Evolutionary conservation across 2,329 filamentous ascomycete genomes (phyloP).

Genomic region (Cercospora sojina): DNA sequence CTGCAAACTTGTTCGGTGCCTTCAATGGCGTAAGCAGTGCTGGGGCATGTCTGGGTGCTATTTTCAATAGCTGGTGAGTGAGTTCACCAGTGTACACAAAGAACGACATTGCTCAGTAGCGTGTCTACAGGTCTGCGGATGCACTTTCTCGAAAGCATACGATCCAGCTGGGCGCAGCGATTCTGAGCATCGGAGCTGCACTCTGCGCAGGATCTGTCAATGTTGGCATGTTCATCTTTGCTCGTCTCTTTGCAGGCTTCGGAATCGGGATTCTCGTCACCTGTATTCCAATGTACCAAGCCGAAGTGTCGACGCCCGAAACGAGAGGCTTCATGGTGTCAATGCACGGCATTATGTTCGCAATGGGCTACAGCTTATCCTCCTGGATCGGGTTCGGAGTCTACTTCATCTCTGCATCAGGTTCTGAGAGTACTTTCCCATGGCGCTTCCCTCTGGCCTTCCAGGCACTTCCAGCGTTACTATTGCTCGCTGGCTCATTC

Average conservation of each 20-base stretch:
- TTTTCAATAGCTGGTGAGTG: constrained; percentile 41
- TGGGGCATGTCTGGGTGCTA: constrained; percentile 42
- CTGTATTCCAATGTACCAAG: constrained; percentile 39
- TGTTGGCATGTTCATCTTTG: constrained; percentile 45
- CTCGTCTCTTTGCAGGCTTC: constrained; percentile 41
- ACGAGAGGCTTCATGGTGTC: constrained; percentile 44
- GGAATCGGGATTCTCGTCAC: constrained; percentile 41
- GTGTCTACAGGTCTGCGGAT: constrained; percentile 35
- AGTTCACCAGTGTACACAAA: too few species aligned
- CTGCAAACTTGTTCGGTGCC: constrained; percentile 46
- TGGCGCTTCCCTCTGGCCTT: constrained; percentile 52
- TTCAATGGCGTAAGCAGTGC: constrained; percentile 49
- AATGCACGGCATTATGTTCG: constrained; percentile 45
- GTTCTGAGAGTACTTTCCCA: constrained; percentile 38
- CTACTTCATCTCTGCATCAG: constrained; percentile 38
- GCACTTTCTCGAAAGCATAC: constrained; percentile 41
- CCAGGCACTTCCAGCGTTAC: constrained; percentile 43
- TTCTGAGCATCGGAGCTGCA: constrained; percentile 44
- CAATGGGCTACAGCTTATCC: constrained; percentile 43
- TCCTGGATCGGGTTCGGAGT: constrained; percentile 46
- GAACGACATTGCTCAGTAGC: too few species aligned
- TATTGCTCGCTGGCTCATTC: constrained; percentile 42
- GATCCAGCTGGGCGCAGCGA: constrained; percentile 40
- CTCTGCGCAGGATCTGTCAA: constrained; percentile 41
- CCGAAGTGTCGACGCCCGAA: constrained; percentile 43